A percentile compares a stretch with the other conserved stretches of the same genome.
These are phyloP conservation scores for Candida mattraensis DNA, from an alignment of 805 yeast species.

Conservation along the genomic window DNA sequence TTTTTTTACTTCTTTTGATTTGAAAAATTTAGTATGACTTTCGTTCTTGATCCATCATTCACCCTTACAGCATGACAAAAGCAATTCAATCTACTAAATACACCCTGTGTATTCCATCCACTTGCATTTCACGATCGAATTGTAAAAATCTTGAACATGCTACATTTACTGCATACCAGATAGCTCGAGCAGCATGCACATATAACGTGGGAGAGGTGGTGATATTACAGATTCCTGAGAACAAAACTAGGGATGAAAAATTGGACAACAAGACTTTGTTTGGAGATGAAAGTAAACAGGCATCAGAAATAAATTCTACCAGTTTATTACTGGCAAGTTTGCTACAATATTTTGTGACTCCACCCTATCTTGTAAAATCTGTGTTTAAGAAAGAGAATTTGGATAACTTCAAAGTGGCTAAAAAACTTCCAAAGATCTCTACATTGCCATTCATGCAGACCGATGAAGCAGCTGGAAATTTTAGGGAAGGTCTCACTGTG, in stretches of 20 bases:
- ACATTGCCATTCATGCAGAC: conserved; percentile 72
- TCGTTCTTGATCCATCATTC: no score
- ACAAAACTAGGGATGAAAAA: conserved; percentile 21
- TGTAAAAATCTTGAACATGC: conserved; percentile 71
- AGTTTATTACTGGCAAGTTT: conserved; percentile 63
- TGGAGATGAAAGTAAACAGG: conserved; percentile 23
- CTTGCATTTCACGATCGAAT: conserved; percentile 51
- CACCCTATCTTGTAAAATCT: conserved; percentile 70
- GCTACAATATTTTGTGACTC: conserved; percentile 80
- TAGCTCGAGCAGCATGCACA: conserved; percentile 71
- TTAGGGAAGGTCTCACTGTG: conserved; percentile 65
- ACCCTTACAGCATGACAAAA: conserved; percentile 10
- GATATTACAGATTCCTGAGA: conserved; percentile 53
- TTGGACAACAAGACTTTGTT: conserved; percentile 35
- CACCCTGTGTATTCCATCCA: conserved; percentile 73
- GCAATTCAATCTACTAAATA: conserved; percentile 33
- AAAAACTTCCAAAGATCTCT: conserved; percentile 66
- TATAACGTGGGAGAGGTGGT: conserved; percentile 75
- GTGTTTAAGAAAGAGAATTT: conserved; percentile 49
- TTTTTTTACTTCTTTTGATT: no score
- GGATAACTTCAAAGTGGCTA: conserved; percentile 60
- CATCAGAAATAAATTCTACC: conserved; percentile 8
- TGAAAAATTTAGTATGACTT: no score
- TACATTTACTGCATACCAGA: conserved; percentile 71
- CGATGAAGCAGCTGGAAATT: conserved; percentile 36